These are phyloP conservation scores for Xanthoconium purpureum DNA, from an alignment of 768 basidiomycete species.

Conservation along the genomic window DNA sequence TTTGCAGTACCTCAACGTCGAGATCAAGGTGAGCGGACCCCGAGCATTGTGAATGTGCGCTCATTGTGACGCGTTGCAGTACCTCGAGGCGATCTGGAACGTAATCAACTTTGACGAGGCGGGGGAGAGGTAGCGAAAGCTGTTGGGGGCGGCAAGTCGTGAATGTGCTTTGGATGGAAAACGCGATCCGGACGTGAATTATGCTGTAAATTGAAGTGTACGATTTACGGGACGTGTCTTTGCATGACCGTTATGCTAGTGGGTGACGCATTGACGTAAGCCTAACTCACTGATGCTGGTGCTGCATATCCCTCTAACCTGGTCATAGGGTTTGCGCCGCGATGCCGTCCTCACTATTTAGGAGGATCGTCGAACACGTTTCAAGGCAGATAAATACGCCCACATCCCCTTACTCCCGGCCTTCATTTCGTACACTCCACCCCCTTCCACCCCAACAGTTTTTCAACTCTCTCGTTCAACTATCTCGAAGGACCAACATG, in stretches of 20 bases:
- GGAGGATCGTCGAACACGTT: background rate
- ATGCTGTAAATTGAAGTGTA: too few species aligned
- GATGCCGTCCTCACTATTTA: background rate
- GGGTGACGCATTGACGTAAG: too few species aligned
- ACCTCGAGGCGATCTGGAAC: conserved; percentile 94
- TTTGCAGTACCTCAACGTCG: conserved; percentile 94
- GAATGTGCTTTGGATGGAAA: background rate
- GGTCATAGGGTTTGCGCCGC: background rate
- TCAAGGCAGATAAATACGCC: background rate
- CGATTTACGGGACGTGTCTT: too few species aligned
- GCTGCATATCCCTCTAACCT: background rate
- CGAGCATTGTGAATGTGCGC: background rate
- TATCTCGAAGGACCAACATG: background rate
- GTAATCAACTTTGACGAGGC: conserved; percentile 97
- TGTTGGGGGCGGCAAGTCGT: background rate
- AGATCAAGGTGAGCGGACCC: conserved; percentile 69
- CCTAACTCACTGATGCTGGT: too few species aligned
- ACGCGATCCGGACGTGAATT: too few species aligned
- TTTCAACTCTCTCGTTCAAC: background rate
- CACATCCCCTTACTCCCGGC: too few species aligned
- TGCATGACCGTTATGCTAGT: too few species aligned
- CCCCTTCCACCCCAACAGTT: background rate
- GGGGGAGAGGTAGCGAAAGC: conserved; percentile 52
- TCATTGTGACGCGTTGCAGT: conserved; percentile 43
- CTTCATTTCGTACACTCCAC: background rate